phyloP scores from a whole-genome alignment of 2,329 filamentous ascomycete genomes.

The Pestalotiopsis sp. region DNA sequence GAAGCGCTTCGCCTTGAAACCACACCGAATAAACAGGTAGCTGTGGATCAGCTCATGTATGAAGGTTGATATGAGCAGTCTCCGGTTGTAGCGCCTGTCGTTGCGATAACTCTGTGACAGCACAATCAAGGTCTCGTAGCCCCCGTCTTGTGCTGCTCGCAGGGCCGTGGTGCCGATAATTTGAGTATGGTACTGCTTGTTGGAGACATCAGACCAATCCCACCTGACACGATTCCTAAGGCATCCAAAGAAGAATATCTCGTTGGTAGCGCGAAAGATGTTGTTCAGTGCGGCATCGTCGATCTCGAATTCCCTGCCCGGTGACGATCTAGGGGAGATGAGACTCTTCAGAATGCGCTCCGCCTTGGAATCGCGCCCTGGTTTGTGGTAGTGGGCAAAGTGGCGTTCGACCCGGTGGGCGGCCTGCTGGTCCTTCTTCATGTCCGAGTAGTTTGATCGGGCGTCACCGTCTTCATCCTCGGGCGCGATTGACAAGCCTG shows the following conservation, averaged over 20 bases:
- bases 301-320: conserved; percentile 50
- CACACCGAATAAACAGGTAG: conserved; percentile 65
- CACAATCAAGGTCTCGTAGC: conserved; percentile 65
- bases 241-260: conserved; percentile 61
- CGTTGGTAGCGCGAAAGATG: conserved; percentile 63
- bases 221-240: conserved; percentile 60
- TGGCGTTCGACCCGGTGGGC: conserved; percentile 51
- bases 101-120: conserved; percentile 61
- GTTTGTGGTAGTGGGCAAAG: conserved; percentile 44
- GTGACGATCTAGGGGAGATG: conserved; percentile 49
- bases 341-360: conserved; percentile 60
- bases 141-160: conserved; percentile 46
- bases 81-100: conserved; percentile 56
- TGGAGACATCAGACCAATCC: conserved; percentile 59
- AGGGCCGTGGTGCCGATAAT: conserved; percentile 67
- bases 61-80: conserved; percentile 65
- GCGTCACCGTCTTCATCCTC: conserved; percentile 27
- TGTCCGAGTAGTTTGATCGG: conserved; percentile 35
- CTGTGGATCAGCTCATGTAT: conserved; percentile 69
- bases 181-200: conserved; percentile 51
- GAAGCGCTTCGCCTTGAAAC: conserved; percentile 54
- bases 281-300: conserved; percentile 58
- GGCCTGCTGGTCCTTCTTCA: conserved; percentile 48
- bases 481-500: conserved; percentile 49
- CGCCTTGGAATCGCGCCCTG: conserved; percentile 51